phyloP scores from a whole-genome alignment of 106 monocot genomes.

The Platanthera guangdongensis region DNA sequence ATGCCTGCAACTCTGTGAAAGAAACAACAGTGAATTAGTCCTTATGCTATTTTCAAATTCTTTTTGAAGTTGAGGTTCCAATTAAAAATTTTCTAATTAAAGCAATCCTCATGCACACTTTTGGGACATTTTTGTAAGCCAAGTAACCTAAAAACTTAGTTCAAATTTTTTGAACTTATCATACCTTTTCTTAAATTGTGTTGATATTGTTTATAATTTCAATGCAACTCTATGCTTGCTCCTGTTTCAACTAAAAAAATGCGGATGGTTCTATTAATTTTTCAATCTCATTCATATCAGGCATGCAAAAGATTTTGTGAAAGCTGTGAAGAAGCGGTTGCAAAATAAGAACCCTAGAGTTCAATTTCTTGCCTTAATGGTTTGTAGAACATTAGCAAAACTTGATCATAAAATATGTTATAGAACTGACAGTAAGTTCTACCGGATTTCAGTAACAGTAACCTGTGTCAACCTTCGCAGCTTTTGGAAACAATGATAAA shows the following conservation, averaged over 20 bases:
- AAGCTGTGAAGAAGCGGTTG: constrained; percentile 76
- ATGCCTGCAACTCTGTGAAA: background rate
- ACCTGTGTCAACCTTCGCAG: constrained; percentile 29
- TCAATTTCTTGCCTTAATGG: constrained; percentile 78
- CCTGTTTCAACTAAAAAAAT: background rate
- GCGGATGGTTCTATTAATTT: background rate
- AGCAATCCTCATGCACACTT: background rate
- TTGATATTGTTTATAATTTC: background rate
- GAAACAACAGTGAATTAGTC: background rate
- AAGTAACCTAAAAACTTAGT: background rate
- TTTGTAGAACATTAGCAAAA: constrained; percentile 23
- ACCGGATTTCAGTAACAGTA: constrained; percentile 5
- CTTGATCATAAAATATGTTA: background rate
- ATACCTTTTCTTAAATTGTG: constrained; percentile 1
- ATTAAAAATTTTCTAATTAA: background rate
- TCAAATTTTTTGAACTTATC: background rate
- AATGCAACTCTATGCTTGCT: background rate
- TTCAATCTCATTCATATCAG: constrained; percentile 19
- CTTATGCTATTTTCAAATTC: background rate
- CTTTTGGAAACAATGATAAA: constrained; percentile 92
- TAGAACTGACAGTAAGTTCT: background rate
- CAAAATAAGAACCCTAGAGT: constrained; percentile 62
- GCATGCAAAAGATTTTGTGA: constrained; percentile 80
- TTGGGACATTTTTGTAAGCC: background rate
- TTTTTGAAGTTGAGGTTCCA: background rate